Evolutionary conservation across 257 asterid species (phyloP).

Genomic region (Euphrasia confusa): DNA sequence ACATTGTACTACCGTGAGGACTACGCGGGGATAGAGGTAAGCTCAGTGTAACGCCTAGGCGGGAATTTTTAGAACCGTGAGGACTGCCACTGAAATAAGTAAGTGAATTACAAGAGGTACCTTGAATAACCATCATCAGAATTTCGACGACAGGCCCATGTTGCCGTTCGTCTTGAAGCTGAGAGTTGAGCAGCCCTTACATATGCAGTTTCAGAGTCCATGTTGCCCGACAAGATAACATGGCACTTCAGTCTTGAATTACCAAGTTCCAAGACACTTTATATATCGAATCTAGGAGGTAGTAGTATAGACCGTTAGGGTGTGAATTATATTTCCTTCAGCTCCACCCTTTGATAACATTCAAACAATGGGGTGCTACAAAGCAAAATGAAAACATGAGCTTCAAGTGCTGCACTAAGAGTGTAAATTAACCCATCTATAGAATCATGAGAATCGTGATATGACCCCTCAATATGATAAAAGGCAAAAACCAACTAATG

Average conservation of each 20-base stretch:
- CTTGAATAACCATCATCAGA: conserved; percentile 99
- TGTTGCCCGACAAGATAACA: conserved; percentile 8
- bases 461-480: conserved; percentile 3
- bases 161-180: conserved; percentile 78
- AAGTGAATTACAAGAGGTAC: conserved; percentile 33
- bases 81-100: conserved; percentile 14
- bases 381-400: neutral
- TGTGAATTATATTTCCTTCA: neutral
- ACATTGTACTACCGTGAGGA: neutral
- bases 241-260: conserved; percentile 1
- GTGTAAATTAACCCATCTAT: neutral
- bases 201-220: conserved; percentile 44
- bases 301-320: neutral
- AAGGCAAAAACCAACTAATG: conserved; percentile 2
- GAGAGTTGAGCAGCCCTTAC: conserved; percentile 46
- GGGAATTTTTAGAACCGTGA: too few relatives aligned
- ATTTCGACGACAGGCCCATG: conserved; percentile 96
- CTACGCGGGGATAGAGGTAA: too few relatives aligned
- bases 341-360: conserved; percentile 5
- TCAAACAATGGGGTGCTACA: neutral
- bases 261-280: neutral
- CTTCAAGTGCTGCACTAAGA: neutral
- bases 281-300: too few relatives aligned
- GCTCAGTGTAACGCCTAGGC: too few relatives aligned
- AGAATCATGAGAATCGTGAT: neutral